These are phyloP conservation scores for Willaertia magna DNA, from an alignment of 208 protist genomes.

Conservation along the genomic window DNA sequence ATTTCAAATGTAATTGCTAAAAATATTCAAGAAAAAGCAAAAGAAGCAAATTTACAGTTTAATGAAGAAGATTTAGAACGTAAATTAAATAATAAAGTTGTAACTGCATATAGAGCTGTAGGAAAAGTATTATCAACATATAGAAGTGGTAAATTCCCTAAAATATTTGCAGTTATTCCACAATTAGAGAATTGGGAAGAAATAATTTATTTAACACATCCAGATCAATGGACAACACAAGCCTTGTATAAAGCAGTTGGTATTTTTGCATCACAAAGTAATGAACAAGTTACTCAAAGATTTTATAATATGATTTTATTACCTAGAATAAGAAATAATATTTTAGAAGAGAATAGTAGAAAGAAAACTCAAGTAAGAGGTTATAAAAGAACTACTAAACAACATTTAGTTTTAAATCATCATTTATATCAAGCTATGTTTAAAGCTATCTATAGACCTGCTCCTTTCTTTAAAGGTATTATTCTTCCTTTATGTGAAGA, in stretches of 20 bases:
- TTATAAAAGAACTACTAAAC: constrained; percentile 22
- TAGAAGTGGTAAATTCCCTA: constrained; percentile 93
- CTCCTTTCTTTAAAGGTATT: constrained; percentile 98
- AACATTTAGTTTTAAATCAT: constrained; percentile 79
- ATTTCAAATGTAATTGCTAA: background rate
- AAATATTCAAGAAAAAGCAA: constrained; percentile 4
- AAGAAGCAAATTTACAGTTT: too few species aligned
- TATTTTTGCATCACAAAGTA: constrained; percentile 90
- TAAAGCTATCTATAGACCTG: constrained; percentile 94
- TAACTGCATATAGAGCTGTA: constrained; percentile 60
- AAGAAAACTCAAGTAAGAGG: background rate
- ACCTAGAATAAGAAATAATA: constrained; percentile 72
- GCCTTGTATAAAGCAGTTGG: constrained; percentile 83
- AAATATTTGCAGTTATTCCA: constrained; percentile 97
- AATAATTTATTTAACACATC: constrained; percentile 85
- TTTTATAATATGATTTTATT: constrained; percentile 94
- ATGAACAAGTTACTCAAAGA: constrained; percentile 87
- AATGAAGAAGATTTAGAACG: background rate
- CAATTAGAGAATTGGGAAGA: constrained; percentile 92
- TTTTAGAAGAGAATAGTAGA: constrained; percentile 14
- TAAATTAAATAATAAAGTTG: background rate
- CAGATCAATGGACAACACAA: constrained; percentile 82
- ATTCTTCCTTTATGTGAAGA: constrained; percentile 87
- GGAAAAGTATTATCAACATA: constrained; percentile 83
- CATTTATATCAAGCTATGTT: constrained; percentile 93